Evolutionary conservation across 495 filamentous ascomycete species (phyloP), one percentile per base, ranked within the genome.

Genomic region (Neurospora sp.): DNA sequence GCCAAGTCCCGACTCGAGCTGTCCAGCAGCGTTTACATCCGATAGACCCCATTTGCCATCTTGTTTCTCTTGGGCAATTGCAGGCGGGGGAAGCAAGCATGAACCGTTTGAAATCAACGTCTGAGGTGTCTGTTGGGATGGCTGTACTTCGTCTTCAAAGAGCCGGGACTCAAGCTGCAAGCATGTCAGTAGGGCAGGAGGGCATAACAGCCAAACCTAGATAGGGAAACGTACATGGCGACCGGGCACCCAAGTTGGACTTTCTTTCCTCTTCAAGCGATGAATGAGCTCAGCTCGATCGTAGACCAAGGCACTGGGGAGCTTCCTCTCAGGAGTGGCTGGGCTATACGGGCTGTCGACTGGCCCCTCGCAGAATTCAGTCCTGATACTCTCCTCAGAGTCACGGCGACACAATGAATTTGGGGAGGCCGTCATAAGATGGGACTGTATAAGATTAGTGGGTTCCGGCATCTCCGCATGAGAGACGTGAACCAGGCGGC

Each of bases 281-380:
- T 93, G 89, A 73, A 98, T 97, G 74, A 97, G 86, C 81, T 94
- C 90, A 70, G 88, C 90, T 74, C 95, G 88, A 77, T 92, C 88
- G 17, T 83, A 82, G 70, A 83, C 83, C 31, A 66, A 19, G 39
- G 77, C 71, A 69, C 76, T 76, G 19, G 77, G 70, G 39, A 73
- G 66, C 39, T 76, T 72, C 24, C 76, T 71, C 54, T 81, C 80
- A n/a, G 81, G 81, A 1, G 80, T 81, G 43, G 71, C 71, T 9
- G 78, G 78, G n/a, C 74, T 71, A 24, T n/a, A 70, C 24, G 79
- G 74, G 73, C 78, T 81, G 72, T 87, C 86, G 15, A 88, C 43
- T 6, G 84, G 86, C 9, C 87, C 89, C 69, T 90, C 88, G 74
- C 87, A 89, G 11, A 89, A 77, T 59, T 89, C 86, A 21, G 86